Evolutionary conservation across 495 filamentous ascomycete genomes (phyloP).

Genomic region (Daldinia vernicosa): DNA sequence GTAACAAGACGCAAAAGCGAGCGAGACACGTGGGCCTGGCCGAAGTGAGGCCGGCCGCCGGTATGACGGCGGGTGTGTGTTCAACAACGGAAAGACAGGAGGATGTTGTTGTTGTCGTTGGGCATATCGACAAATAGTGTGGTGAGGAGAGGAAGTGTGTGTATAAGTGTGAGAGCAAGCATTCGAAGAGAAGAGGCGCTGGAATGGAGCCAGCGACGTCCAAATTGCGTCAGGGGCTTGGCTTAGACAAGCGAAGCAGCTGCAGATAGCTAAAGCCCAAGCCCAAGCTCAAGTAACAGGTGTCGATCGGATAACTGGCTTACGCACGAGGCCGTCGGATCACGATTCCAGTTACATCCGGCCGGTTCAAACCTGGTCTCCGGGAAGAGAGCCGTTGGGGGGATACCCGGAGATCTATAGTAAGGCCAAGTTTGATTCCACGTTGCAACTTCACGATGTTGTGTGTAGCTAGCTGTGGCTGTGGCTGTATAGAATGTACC

Average conservation of each 20-base stretch:
- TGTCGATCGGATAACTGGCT: conserved; percentile 26
- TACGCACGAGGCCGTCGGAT: conserved; percentile 32
- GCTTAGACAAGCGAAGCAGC: background rate
- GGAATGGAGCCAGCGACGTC: conserved; percentile 26
- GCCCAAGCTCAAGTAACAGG: conserved; percentile 14
- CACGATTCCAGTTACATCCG: conserved; percentile 39
- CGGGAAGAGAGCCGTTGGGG: conserved; percentile 16
- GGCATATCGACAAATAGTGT: background rate
- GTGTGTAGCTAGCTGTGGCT: background rate
- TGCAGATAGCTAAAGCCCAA: conserved; percentile 13
- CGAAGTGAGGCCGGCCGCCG: conserved; percentile 22
- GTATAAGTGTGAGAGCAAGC: background rate
- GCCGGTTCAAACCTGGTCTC: conserved; percentile 28
- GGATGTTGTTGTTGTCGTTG: background rate
- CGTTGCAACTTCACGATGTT: background rate
- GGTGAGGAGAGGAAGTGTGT: background rate
- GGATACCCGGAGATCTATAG: conserved; percentile 14
- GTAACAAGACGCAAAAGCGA: conserved; percentile 67
- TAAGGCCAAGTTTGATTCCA: conserved; percentile 20
- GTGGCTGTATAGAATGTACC: too few species aligned
- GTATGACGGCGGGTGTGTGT: background rate
- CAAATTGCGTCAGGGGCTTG: conserved; percentile 6
- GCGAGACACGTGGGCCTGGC: conserved; percentile 64
- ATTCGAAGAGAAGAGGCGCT: background rate
- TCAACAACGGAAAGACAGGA: background rate